phyloP scores from a whole-genome alignment of 306 rosid genomes.

The Carpinus viminea region DNA sequence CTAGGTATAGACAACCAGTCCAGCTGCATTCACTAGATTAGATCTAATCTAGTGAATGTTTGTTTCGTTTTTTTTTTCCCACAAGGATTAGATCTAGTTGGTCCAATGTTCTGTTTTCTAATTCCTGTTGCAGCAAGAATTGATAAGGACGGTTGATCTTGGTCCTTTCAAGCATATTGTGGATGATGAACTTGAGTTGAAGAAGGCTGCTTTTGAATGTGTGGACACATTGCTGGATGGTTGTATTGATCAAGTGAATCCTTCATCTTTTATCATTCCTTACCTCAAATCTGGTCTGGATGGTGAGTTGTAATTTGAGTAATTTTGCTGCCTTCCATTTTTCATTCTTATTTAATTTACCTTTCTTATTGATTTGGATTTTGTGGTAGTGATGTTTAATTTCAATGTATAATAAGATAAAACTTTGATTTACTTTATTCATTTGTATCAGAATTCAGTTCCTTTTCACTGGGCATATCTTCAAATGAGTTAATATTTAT shows the following conservation, averaged over 20 bases:
- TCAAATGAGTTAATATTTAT: not conserved
- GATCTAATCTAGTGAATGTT: no score
- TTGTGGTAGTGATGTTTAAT: no score
- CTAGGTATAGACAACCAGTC: no score
- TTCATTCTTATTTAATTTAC: not conserved
- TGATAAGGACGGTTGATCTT: constrained; percentile 95
- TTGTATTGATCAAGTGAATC: constrained; percentile 99
- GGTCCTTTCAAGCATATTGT: constrained; percentile 99
- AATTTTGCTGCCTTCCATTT: not conserved
- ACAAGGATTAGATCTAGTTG: no score
- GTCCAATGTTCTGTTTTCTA: no score
- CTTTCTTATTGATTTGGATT: not conserved
- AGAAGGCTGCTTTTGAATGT: constrained; percentile 99
- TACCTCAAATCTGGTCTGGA: constrained; percentile 95
- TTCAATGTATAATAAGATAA: not conserved
- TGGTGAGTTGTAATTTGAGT: constrained; percentile 58
- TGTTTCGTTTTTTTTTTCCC: no score
- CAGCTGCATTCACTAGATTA: no score
- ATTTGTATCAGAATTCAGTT: not conserved
- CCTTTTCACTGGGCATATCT: not conserved
- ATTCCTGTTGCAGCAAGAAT: constrained; percentile 76
- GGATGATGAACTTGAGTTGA: constrained; percentile 98
- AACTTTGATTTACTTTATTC: not conserved
- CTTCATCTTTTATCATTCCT: constrained; percentile 94
- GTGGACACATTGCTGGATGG: constrained; percentile 95